These are phyloP conservation scores for Rhizopogon roseolus DNA, from an alignment of 768 basidiomycete genomes.

Conservation along the genomic window DNA sequence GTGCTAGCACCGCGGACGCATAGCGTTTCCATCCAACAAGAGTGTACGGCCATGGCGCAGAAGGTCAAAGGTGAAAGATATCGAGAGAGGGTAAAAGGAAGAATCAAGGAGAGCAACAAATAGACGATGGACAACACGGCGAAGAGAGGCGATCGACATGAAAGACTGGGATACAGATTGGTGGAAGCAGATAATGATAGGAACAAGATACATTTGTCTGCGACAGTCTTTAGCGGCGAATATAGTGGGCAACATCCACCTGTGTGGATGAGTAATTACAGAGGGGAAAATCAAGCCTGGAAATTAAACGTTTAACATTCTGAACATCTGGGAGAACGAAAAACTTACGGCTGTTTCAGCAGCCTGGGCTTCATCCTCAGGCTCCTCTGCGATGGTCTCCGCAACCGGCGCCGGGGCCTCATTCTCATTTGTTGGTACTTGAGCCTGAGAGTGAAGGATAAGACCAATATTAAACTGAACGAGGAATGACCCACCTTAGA, in stretches of 20 bases:
- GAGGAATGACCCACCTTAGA: conserved; percentile 42
- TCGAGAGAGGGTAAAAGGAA: conserved; percentile 21
- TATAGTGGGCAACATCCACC: conserved; percentile 11
- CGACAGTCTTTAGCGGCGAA: conserved; percentile 11
- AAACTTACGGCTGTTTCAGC: conserved; percentile 20
- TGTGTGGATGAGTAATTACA: conserved; percentile 9
- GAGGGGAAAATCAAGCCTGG: conserved; percentile 16
- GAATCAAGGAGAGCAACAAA: conserved; percentile 9
- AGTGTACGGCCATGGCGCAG: conserved; percentile 4
- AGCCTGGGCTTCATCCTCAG: conserved; percentile 36
- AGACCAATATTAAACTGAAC: neutral
- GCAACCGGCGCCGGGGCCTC: conserved; percentile 34
- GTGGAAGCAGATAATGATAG: conserved; percentile 30
- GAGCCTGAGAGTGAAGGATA: conserved; percentile 19
- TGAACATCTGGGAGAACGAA: neutral
- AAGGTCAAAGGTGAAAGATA: conserved; percentile 6
- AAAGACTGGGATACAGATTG: conserved; percentile 19
- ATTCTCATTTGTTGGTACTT: conserved; percentile 32
- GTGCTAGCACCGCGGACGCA: conserved; percentile 1
- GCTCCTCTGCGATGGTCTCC: conserved; percentile 55
- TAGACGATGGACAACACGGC: conserved; percentile 13
- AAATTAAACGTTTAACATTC: neutral
- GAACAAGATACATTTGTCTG: conserved; percentile 28
- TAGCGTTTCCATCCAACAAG: conserved; percentile 3
- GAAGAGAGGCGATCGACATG: conserved; percentile 5